Base-by-base conservation (phyloP, 345 rosid genomes). In the Nephelium lappaceum region DNA sequence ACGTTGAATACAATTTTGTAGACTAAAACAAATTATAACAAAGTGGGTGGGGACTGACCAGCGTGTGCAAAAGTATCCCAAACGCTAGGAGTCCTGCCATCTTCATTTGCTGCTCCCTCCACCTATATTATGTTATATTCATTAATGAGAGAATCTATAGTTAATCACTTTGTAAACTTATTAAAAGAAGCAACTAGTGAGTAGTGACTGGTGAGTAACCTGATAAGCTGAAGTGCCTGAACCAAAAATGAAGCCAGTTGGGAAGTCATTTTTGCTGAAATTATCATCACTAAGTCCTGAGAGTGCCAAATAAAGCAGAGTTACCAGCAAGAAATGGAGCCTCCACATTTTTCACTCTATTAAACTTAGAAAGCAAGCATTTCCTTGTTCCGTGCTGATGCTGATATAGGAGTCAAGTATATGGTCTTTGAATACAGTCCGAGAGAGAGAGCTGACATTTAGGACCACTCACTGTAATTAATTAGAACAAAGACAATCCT, bases 1-100 rank as follows among this genome's bases (percentile, higher is more conserved):
- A 66, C 23, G 0, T 51, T 5, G 57, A 51, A 8, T 45, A 45
- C 49, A 45, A 11, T 41, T 41, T 6, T 41, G 43, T 41, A 41
- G 8, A 5, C 8, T 5, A 41, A 41, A 41, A 41, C 43, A 5
- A 41, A 41, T 41, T 41, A 41, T 41, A 41, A 41, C 43, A 45
- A 45, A 45, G 49, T 45, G 11, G 11, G 11, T 8, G 49, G 49
- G 9, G 49, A 36, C 78, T 43, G 6, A 83, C 90, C 90, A 3
- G 78, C 77, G 8, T 79, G 83, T 3, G 83, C 75, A 63, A 74
- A 85, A 43, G 88, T 83, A 58, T 87, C 90, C 78, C 85, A 83
- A 72, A 87, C 75, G 58, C 88, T 87, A 27, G 86, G 85, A 64
- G 82, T 83, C 80, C 90, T 79, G n/a, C 90, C 88, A 79, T 85